Evolutionary conservation across 2,329 filamentous ascomycete genomes (phyloP), one percentile per base, ranked within the genome.

Genomic region (Diaporthe humulicola): DNA sequence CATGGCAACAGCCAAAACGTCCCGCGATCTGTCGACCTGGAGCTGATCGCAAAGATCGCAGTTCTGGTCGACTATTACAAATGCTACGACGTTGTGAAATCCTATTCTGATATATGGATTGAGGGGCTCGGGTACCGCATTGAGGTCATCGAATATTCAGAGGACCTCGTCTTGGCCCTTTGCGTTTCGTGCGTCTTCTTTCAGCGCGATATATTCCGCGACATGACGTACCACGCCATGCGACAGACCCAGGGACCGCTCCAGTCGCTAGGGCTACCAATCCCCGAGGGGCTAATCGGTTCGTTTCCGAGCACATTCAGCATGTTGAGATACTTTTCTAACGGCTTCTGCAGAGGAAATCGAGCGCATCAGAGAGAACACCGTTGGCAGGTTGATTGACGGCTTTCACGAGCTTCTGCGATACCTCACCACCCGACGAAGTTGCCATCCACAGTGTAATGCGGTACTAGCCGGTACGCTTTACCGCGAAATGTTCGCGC

Each of bases 21-120:
- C 10, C 57, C 70, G 4, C 22, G 42, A n/a, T 30, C n/a, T 10
- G 12, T 72, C 5, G 22, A 9, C 14, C 45, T 64, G 42, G 70
- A 72, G 9, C 7, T 72, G 30, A 57, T 72, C 30, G 70, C 42
- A 28, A 38, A 54, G 33, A 54, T 64, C 8, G 70, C 70, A 7
- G 42, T 72, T 8, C 0, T 72, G 17, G 70, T 72, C 5, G 70
- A 72, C 42, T 72, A 72, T n/a, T 72, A 72, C 36, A 64, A 54
- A 30, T 72, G 70, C 57, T 25, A 54, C 15, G 30, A 64, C 8
- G 45, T 25, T 7, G 70, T 72, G 4, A 40, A 30, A 22, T 64
- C 42, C 42, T 54, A 45, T 10, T 54, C 36, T 5, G 70, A 72
- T 22, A n/a, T 17, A 10, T 72, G 70, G 70, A 54, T 64, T 7